Conservation (phyloP, 2,329 filamentous ascomycete genomes). For the Diaporthe citrichinensis region DNA sequence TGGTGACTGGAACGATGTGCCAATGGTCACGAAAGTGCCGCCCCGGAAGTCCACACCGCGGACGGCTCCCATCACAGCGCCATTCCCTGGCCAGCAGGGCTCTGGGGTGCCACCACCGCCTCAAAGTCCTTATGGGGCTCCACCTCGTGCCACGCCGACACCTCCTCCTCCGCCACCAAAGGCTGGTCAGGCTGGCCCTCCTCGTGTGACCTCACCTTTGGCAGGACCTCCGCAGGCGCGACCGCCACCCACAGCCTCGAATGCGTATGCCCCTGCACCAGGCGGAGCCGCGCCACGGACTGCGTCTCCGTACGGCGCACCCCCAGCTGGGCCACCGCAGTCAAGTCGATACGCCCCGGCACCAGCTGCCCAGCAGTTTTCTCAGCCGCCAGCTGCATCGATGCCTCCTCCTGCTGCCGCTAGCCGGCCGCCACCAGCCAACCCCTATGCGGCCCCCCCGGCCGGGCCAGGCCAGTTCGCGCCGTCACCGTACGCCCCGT, state of each 20-base stretch:
- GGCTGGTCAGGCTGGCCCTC: slow-evolving; percentile 70
- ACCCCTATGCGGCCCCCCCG: slow-evolving; percentile 59
- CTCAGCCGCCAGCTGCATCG: slow-evolving; percentile 58
- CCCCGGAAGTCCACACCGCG: slow-evolving; percentile 82
- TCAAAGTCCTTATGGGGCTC: slow-evolving; percentile 68
- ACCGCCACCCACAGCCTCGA: slow-evolving; percentile 70
- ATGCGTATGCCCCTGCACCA: slow-evolving; percentile 75
- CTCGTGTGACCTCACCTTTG: slow-evolving; percentile 81
- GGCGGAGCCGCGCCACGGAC: slow-evolving; percentile 73
- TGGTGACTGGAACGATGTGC: slow-evolving; percentile 95
- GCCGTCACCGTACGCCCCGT: slow-evolving; percentile 65
- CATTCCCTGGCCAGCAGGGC: slow-evolving; percentile 77
- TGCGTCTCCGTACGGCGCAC: slow-evolving; percentile 88
- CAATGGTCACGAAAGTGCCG: slow-evolving; percentile 84
- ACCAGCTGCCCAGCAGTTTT: slow-evolving; percentile 68
- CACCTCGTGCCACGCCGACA: slow-evolving; percentile 73
- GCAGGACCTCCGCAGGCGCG: slow-evolving; percentile 67
- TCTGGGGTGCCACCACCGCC: slow-evolving; percentile 66
- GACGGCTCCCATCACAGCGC: slow-evolving; percentile 77
- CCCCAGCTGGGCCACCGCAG: slow-evolving; percentile 78
- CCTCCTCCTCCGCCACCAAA: slow-evolving; percentile 89
- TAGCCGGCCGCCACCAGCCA: slow-evolving; percentile 62
- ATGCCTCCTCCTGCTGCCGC: slow-evolving; percentile 57
- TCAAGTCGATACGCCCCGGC: slow-evolving; percentile 82
- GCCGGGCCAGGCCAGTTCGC: slow-evolving; percentile 67